phyloP scores from a whole-genome alignment of 2,329 filamentous ascomycete species.

The Nemania diffusa region DNA sequence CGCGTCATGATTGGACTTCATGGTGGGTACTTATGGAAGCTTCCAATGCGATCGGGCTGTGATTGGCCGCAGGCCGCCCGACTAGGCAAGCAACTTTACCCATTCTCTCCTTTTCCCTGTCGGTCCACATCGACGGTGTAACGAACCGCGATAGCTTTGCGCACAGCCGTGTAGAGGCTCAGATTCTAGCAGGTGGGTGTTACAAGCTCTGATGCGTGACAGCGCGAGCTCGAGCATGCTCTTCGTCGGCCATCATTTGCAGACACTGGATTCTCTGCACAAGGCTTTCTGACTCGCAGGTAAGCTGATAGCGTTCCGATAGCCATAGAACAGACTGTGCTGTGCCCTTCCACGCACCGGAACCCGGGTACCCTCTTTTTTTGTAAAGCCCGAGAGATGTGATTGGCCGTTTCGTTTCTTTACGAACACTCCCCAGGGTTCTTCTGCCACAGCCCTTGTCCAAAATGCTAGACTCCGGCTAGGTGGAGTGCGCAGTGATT shows the following conservation, averaged over 20 bases:
- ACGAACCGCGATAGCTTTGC: slow-evolving; percentile 15
- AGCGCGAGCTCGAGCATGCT: neutral
- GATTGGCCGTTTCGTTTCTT: slow-evolving; percentile 37
- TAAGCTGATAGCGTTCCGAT: neutral
- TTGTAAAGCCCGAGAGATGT: slow-evolving; percentile 15
- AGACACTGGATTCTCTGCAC: slow-evolving; percentile 17
- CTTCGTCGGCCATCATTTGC: neutral
- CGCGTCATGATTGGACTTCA: slow-evolving; percentile 47
- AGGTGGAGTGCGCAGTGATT: slow-evolving; percentile 46
- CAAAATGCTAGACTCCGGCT: slow-evolving; percentile 34
- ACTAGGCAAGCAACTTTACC: slow-evolving; percentile 41
- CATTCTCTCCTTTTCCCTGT: slow-evolving; percentile 24
- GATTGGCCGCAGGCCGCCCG: slow-evolving; percentile 43
- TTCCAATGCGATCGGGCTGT: slow-evolving; percentile 46
- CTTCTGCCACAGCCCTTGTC: slow-evolving; percentile 39
- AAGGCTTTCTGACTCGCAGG: slow-evolving; percentile 34
- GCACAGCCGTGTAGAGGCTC: slow-evolving; percentile 3
- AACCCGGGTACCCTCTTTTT: slow-evolving; percentile 36
- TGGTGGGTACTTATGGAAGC: slow-evolving; percentile 37
- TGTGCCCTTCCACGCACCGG: slow-evolving; percentile 16
- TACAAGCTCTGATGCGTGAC: neutral
- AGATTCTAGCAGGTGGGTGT: neutral
- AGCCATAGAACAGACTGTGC: slow-evolving; percentile 25
- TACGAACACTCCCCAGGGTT: slow-evolving; percentile 38
- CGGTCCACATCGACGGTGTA: slow-evolving; percentile 12